A percentile compares a stretch with the other conserved stretches of the same genome.
Evolutionary conservation across 23 red algal genomes (phyloP).

Genomic region (Gracilaria gracilis): DNA sequence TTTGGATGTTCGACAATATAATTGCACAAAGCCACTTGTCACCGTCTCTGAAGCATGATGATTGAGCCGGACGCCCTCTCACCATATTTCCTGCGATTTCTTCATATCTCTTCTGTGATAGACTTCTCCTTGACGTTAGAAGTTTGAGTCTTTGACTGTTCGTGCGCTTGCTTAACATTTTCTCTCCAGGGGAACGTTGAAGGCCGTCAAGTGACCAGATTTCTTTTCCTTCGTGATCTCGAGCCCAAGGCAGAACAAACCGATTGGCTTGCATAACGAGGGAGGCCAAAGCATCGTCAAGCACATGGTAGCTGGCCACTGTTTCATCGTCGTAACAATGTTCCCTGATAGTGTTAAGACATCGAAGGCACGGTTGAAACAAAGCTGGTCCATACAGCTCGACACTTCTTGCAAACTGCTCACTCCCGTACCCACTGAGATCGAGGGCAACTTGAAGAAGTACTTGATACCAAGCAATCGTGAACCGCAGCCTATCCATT

Average conservation of each 20-base stretch:
- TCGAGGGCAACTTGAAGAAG: slow-evolving; percentile 60
- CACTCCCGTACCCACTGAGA: slow-evolving; percentile 40
- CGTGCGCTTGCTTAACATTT: slow-evolving; percentile 6
- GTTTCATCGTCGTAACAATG: slow-evolving; percentile 32
- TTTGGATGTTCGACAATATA: slow-evolving; percentile 48
- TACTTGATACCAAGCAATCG: slow-evolving; percentile 65
- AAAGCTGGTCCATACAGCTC: slow-evolving; percentile 49
- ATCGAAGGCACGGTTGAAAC: slow-evolving; percentile 57
- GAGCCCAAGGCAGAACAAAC: slow-evolving; percentile 44
- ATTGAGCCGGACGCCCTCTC: slow-evolving; percentile 30
- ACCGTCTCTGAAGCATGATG: slow-evolving; percentile 52
- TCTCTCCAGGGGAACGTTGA: slow-evolving; percentile 52
- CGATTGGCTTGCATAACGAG: slow-evolving; percentile 65
- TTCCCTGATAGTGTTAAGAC: slow-evolving; percentile 34
- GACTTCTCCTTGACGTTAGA: neutral
- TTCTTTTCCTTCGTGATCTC: slow-evolving; percentile 37
- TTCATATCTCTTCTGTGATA: slow-evolving; percentile 36
- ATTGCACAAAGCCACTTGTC: slow-evolving; percentile 65
- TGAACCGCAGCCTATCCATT: slow-evolving; percentile 54
- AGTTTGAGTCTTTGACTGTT: slow-evolving; percentile 36
- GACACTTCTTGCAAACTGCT: slow-evolving; percentile 41
- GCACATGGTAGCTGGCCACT: slow-evolving; percentile 48
- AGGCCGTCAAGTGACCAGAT: slow-evolving; percentile 56
- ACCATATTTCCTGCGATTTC: slow-evolving; percentile 51
- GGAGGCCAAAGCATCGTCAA: slow-evolving; percentile 56